phyloP scores from a whole-genome alignment of 2,329 filamentous ascomycete species.

The Fusarium virguliforme region DNA sequence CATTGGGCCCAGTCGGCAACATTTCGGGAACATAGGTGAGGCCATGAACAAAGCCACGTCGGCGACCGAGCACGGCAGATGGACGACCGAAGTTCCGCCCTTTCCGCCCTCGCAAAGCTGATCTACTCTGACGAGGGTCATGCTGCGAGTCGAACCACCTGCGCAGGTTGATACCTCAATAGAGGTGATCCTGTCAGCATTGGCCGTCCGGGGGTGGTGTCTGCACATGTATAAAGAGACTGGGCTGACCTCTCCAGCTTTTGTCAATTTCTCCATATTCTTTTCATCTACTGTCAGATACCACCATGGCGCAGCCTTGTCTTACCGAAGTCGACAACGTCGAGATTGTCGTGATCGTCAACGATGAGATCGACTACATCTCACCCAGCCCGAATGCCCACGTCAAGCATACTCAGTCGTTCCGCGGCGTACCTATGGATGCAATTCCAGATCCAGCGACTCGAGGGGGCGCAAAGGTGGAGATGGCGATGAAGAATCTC shows the following conservation, averaged over 20 bases:
- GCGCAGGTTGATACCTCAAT: not conserved
- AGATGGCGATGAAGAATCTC: slow-evolving; percentile 66
- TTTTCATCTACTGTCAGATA: not conserved
- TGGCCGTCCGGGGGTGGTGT: not conserved
- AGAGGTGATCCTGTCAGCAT: slow-evolving; percentile 19
- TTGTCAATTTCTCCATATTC: not conserved
- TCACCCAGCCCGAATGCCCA: slow-evolving; percentile 63
- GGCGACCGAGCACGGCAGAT: slow-evolving; percentile 9
- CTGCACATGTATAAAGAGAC: slow-evolving; percentile 18
- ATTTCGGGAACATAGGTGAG: slow-evolving; percentile 7
- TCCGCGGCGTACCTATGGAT: slow-evolving; percentile 60
- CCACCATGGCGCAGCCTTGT: slow-evolving; percentile 11
- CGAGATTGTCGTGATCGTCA: slow-evolving; percentile 66
- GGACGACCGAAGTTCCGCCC: slow-evolving; percentile 3
- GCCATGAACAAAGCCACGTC: not conserved
- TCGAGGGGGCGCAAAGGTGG: slow-evolving; percentile 61
- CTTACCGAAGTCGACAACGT: slow-evolving; percentile 52
- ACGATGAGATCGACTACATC: slow-evolving; percentile 70
- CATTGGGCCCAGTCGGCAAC: slow-evolving; percentile 2
- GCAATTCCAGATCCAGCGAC: slow-evolving; percentile 53
- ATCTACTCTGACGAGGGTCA: slow-evolving; percentile 6
- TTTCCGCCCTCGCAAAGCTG: not conserved
- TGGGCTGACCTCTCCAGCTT: not conserved
- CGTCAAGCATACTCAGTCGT: slow-evolving; percentile 60
- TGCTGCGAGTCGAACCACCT: not conserved